Base-by-base conservation (phyloP, 768 basidiomycete genomes). In the Naganishia antarctica region DNA sequence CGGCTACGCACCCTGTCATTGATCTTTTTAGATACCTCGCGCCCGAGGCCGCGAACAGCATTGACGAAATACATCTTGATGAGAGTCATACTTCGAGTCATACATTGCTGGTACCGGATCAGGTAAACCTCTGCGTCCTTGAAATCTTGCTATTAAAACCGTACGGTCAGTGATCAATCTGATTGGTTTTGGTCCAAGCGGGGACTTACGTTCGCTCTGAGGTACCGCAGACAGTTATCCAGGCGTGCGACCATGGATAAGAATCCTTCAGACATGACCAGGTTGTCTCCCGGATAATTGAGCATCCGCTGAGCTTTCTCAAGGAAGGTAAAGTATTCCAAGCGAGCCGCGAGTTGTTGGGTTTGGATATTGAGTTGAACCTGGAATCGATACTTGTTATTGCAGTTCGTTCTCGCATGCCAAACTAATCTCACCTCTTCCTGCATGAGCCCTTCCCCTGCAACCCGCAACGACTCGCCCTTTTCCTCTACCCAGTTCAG, bases 21-120 rank as follows among this genome's bases (percentile, higher is more conserved):
- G 47, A 93, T 74, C 11, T 88, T 83, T 70, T 83, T 87, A 0
- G 83, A 83, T 23, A 94, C 83, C 70, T 98, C 94, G 4, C 83
- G 79, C 0, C 88, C 85, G 12, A 96, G 81, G 0, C 87, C 85
- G 43, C 87, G 83, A 6, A 98, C 80, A 8, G 89, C 87, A 4
- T 87, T 87, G 6, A 94, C 86, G 71, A 96, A 97, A 78, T 88
- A 92, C 86, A 98, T 93, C 78, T 90, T 94, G 80, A 98, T 90
- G 46, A 99, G 83, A 0, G 93, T 98, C 94, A 98, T 97, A 11
- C 91, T 89, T 28, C 96, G 85, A 0, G 91, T 96, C 84, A 98
- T 88, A 75, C 96, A 99, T 78, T 99, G 96, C 72, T 96, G 94
- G 78, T 93, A 98, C 25, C 96, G 86, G 31, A 99, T 82, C n/a